Base-by-base conservation (phyloP, 2,329 filamentous ascomycete genomes). In the Pyrenochaeta sp. region DNA sequence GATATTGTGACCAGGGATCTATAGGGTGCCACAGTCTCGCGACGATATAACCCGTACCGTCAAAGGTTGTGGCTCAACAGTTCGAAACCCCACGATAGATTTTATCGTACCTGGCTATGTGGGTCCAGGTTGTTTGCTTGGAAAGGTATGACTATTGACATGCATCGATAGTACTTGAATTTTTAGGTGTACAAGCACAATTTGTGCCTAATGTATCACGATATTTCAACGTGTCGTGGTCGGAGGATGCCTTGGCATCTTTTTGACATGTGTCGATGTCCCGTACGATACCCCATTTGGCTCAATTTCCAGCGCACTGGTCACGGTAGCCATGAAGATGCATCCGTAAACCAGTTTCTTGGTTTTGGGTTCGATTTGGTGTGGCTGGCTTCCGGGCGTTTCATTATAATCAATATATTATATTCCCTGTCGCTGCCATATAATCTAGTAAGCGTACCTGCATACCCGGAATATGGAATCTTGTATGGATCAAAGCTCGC, bases 401-500 rank as follows among this genome's bases (percentile, higher is more conserved):
- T 31, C 23, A 10, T 22, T 18, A 6, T 10, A 14, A 26, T 39
- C 19, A 22, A 35, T 22, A n/a, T n/a, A 11, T 13, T 11, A 28
- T 14, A 28, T 13, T 17, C 21, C 36, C 10, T 22, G 7, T 18
- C 17, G 10, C 15, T 26, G 29, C 35, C 13, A 27, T 41, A 32
- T 30, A 14, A 9, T 11, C 15, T 13, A 23, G 31, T 35, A 38
- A 34, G 44, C 37, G 29, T 27, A 26, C 15, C 19, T 29, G 26
- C 26, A 38, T 48, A 34, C 18, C 35, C 32, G 35, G 20, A 7
- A 39, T 20, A 24, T 22, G 17, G 10, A n/a, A 31, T 23, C 11
- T 21, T 31, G 19, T 39, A 23, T 39, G 36, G 26, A 31, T 39
- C 27, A 32, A 32, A 32, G 30, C 17, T 32, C 30, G 18, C 30